Base-by-base conservation (phyloP, 1,139 yeast species). In the Geotrichum klebahnii region DNA sequence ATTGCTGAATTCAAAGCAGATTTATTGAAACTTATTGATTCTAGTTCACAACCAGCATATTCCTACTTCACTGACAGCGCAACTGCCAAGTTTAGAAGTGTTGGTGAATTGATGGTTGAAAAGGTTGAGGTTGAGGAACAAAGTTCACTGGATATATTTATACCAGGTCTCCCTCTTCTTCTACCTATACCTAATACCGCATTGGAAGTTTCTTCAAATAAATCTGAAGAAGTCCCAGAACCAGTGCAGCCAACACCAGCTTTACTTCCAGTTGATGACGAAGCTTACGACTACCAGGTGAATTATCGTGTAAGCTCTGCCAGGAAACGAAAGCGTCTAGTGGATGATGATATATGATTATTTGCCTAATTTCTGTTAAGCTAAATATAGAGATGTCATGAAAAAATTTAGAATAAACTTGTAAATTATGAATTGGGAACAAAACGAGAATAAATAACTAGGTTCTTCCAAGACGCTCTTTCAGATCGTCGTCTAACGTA, bases 381-480 rank as follows among this genome's bases (percentile, higher is more conserved):
- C n/a, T 33, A 16, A 33, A 37, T 37, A 37, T 23, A 3, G 16
- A 2, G 12, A 36, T 5, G n/a, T n/a, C n/a, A 36, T n/a, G 23
- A n/a, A 5, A 22, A 41, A 31, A 41, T 32, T 17, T 9, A 32
- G n/a, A 31, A 41, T 9, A 37, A 37, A 5, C 6, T 22, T 6
- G n/a, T n/a, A n/a, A n/a, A n/a, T n/a, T n/a, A n/a, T n/a, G n/a
- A n/a, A n/a, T n/a, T n/a, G n/a, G n/a, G n/a, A n/a, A n/a, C n/a
- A n/a, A n/a, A n/a, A n/a, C n/a, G n/a, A n/a, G n/a, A n/a, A n/a
- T n/a, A n/a, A n/a, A n/a, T n/a, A n/a, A n/a, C n/a, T 36, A 43
- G 20, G 26, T 37, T 35, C 53, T 29, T 19, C 53, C 53, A 3
- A 38, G 33, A 5, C 53, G 44, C 36, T 50, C 53, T 17, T 28